Base-by-base conservation (phyloP, 202 grass and related monocot genomes). In the Digitaria exilis region DNA sequence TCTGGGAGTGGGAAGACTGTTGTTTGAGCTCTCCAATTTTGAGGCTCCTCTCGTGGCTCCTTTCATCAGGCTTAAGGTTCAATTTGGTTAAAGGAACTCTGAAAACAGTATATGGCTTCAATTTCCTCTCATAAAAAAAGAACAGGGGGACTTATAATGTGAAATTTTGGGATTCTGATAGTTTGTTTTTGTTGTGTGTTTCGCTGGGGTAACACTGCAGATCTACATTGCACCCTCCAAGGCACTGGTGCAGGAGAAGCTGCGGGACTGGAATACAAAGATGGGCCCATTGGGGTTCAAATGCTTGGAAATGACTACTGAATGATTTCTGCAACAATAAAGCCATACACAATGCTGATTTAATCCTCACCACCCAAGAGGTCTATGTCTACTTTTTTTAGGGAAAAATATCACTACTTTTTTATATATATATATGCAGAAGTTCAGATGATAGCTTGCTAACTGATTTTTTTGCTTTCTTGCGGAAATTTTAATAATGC, bases 1-100 rank as follows among this genome's bases (percentile, higher is more conserved):
- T 95, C 95, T 78, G 95, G 92, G 56, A 98, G 95, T 51, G 95
- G 95, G 16, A 98, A 98, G 77, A 98, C 95, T 4, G 92, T 90
- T 98, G 19, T 98, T 98, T 73, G 88, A 98, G 83, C 95, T 98
- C 69, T 98, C 90, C 82, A 95, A n/a, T 98, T 80, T 62, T 98
- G 67, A 88, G 95, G 82, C 89, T 93, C 71, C 82, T 97, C 77
- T 97, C 88, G 3, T 90, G 89, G 72, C 95, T 95, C 80, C 88
- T 98, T 74, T 91, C 88, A 72, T 66, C 79, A 69, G 92, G 95
- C 19, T 86, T 80, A 51, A 95, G 85, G 58, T 95, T 98, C 79
- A 87, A 79, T 87, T 82, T 91, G 70, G 50, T 83, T 8, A 88
- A 93, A 85, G 95, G 95, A 76, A 87, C 85, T 56, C 82, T 90